Evolutionary conservation across 352 stramenopile genomes (phyloP), one percentile per base, ranked within the genome.

Genomic region (Phytopythium kandeliae): DNA sequence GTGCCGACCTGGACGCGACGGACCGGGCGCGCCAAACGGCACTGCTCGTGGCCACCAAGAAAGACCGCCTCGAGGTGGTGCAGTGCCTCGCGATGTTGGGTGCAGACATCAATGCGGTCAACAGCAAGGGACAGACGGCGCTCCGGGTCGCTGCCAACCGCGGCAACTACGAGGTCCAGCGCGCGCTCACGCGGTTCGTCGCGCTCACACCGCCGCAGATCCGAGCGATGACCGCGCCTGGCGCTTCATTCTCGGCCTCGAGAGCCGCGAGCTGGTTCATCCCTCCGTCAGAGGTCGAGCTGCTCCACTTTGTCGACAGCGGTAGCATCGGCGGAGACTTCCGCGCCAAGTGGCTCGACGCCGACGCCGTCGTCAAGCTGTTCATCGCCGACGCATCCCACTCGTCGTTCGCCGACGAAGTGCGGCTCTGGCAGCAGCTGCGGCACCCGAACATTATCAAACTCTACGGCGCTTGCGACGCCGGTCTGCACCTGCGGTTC

Each of bases 401-500:
- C 16, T 48, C 43, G 25, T 24, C 43, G 0, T 48, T 48, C 30
- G 25, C n/a, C 2, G 26, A 48, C 5, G 28, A 62, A 42, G 55
- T 48, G 13, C 43, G 30, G 12, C 48, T 54, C 16, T 62, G 55
- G 55, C 48, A 54, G 17, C 48, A 55, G 4, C 43, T 52, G 22
- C 48, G 55, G 15, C 55, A 62, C 24, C 55, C 55, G 3, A 62
- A 62, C 49, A 46, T 62, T n/a, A 7, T 62, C 16, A 51, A 51
- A 4, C 52, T 62, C 34, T 57, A 57, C 35, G 55, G 55, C 3
- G 49, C 55, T 4, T 62, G 48, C 19, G 31, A 63, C 24, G 51
- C 47, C 38, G 26, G 26, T 7, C 33, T 44, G 36, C 51, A 33
- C 11, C 38, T 49, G 36, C 51, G 50, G 11, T 59, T 53, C 16